phyloP scores from a whole-genome alignment of 257 asterid species.

The Fraxinus anomala region DNA sequence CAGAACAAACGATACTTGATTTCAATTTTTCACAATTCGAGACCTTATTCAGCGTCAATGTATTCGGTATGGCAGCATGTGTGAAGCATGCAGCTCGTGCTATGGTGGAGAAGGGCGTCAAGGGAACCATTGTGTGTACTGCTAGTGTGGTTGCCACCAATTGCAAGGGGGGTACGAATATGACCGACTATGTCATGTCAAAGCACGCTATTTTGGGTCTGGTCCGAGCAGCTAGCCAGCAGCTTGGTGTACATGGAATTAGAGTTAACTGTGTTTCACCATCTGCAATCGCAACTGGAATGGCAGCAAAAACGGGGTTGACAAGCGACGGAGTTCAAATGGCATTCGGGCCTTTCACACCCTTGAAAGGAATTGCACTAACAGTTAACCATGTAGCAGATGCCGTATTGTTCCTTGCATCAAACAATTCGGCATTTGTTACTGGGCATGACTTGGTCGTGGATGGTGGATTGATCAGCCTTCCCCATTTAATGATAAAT shows the following conservation, averaged over 20 bases:
- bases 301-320: background rate
- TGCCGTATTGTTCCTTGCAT: constrained; percentile 28
- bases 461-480: constrained; percentile 33
- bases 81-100: constrained; percentile 29
- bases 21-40: constrained; percentile 14
- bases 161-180: background rate
- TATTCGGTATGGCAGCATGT: constrained; percentile 22
- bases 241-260: constrained; percentile 32
- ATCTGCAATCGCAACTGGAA: constrained; percentile 16
- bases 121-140: constrained; percentile 31
- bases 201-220: constrained; percentile 41
- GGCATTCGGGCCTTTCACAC: constrained; percentile 1
- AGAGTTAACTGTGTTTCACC: constrained; percentile 38
- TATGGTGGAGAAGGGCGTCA: constrained; percentile 23
- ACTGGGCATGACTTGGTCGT: constrained; percentile 32
- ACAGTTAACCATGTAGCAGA: constrained; percentile 28
- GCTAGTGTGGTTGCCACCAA: constrained; percentile 21
- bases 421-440: constrained; percentile 29
- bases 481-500: background rate
- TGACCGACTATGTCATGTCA: constrained; percentile 23
- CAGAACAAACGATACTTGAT: constrained; percentile 15
- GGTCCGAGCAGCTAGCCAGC: constrained; percentile 23
- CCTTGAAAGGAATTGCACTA: constrained; percentile 16
- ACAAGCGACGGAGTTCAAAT: constrained; percentile 1
- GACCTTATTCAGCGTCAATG: background rate